These are phyloP conservation scores for Margaritispora aquatica DNA, from an alignment of 495 filamentous ascomycete genomes.

Conservation along the genomic window DNA sequence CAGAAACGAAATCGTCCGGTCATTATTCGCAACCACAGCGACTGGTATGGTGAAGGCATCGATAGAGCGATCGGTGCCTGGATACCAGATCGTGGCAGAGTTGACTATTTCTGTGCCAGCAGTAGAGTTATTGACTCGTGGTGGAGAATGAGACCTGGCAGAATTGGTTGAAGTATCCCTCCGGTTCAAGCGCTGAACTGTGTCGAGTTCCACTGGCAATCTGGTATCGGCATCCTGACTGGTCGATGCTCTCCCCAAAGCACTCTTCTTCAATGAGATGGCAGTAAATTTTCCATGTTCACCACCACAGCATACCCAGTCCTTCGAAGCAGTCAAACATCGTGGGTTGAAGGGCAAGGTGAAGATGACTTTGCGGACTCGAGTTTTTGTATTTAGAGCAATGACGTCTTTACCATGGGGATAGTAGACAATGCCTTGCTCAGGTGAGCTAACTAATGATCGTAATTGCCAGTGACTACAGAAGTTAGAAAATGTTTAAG, in stretches of 20 bases:
- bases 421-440: constrained; percentile 74
- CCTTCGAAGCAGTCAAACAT: constrained; percentile 77
- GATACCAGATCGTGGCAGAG: constrained; percentile 50
- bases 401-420: constrained; percentile 67
- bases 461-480: constrained; percentile 86
- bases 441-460: constrained; percentile 78
- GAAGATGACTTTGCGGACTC: constrained; percentile 68
- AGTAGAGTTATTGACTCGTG: constrained; percentile 1
- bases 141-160: constrained; percentile 13
- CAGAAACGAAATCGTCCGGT: constrained; percentile 76
- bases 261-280: constrained; percentile 34
- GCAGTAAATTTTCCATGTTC: constrained; percentile 79
- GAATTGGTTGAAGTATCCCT: neutral
- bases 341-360: constrained; percentile 73
- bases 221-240: constrained; percentile 48
- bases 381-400: constrained; percentile 62
- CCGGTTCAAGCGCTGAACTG: constrained; percentile 18
- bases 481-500: neutral
- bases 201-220: constrained; percentile 50
- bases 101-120: constrained; percentile 44
- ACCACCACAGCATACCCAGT: constrained; percentile 88
- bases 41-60: constrained; percentile 37
- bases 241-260: neutral
- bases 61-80: constrained; percentile 20
- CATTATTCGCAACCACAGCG: constrained; percentile 67